phyloP scores from a whole-genome alignment of 2,329 filamentous ascomycete species.

The Colletotrichum musae region DNA sequence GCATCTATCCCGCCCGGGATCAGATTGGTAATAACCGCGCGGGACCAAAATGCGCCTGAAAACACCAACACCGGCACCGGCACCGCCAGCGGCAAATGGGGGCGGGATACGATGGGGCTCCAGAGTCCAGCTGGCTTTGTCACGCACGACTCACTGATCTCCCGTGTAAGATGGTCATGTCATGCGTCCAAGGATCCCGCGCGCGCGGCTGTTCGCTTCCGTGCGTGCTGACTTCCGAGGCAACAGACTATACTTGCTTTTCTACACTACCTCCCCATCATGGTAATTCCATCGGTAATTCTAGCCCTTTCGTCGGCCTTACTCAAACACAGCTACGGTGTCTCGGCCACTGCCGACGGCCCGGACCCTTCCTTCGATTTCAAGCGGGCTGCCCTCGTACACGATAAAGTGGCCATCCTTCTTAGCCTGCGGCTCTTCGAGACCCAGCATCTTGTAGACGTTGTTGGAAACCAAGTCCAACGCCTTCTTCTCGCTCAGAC shows the following conservation, averaged over 20 bases:
- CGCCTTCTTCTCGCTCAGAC: slow-evolving; percentile 67
- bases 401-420: slow-evolving; percentile 68
- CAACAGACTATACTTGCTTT: too few relatives aligned
- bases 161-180: not conserved
- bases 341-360: slow-evolving; percentile 64
- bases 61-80: slow-evolving; percentile 10
- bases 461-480: slow-evolving; percentile 71
- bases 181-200: not conserved
- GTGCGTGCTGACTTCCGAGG: too few relatives aligned
- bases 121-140: not conserved
- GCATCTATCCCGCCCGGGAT: slow-evolving; percentile 20
- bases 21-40: slow-evolving; percentile 42
- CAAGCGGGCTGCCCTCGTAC: slow-evolving; percentile 74
- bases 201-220: not conserved
- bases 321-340: slow-evolving; percentile 55
- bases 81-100: slow-evolving; percentile 12
- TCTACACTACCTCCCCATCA: too few relatives aligned
- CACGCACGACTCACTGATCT: not conserved
- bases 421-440: slow-evolving; percentile 51
- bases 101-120: not conserved
- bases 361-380: slow-evolving; percentile 69
- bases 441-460: slow-evolving; percentile 70
- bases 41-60: slow-evolving; percentile 19
- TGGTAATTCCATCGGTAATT: not conserved
- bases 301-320: not conserved